Percentiles rank a stretch among this genome's conserved stretches.
Conservation (phyloP, 768 basidiomycete genomes). For the Cystobasidium ongulense region DNA sequence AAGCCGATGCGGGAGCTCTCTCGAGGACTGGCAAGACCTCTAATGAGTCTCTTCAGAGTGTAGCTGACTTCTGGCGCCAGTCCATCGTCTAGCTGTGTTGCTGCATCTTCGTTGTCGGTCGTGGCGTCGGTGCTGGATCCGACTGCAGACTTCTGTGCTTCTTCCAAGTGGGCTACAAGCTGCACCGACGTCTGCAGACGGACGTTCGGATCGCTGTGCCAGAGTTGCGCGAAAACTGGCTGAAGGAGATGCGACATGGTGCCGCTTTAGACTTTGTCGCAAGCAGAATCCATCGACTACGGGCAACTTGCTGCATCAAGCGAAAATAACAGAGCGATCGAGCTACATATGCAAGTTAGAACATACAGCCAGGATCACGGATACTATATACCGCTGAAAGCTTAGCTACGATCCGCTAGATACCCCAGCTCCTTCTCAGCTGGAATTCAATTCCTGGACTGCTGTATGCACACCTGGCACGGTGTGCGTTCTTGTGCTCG, state of each 20-base stretch:
- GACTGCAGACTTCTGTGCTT: not conserved
- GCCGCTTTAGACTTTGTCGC: not conserved
- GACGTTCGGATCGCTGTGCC: not conserved
- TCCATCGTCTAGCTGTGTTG: not conserved
- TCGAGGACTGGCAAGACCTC: constrained; percentile 81
- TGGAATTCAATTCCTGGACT: no score
- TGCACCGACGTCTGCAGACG: not conserved
- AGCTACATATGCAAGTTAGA: no score
- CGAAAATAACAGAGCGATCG: no score
- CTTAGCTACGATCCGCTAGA: no score
- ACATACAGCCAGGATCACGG: no score
- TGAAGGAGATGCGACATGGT: not conserved
- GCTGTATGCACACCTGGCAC: no score
- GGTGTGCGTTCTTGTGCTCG: no score
- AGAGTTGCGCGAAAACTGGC: not conserved
- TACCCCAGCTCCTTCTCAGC: no score
- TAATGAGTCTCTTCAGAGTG: constrained; percentile 72
- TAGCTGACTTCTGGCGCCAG: constrained; percentile 66
- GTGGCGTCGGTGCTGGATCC: not conserved
- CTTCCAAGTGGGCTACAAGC: constrained; percentile 1
- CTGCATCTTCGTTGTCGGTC: not conserved
- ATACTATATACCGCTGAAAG: no score
- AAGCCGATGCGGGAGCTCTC: constrained; percentile 92
- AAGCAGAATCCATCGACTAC: no score
- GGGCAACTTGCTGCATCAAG: no score